Evolutionary conservation across 306 rosid genomes (phyloP).

Genomic region (Clitoria ternatea): DNA sequence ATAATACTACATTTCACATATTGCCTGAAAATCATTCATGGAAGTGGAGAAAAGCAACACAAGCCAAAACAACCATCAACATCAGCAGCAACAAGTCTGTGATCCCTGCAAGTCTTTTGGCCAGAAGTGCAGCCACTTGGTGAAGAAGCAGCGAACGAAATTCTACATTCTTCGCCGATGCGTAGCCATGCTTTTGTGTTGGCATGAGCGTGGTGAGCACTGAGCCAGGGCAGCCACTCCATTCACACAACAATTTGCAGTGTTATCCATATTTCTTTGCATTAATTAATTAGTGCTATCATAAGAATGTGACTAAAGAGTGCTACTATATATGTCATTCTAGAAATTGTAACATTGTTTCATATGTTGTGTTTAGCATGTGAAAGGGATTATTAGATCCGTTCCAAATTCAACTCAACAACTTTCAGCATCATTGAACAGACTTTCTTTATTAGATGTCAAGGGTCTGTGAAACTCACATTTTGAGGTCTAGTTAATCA

Average conservation of each 20-base stretch:
- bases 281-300: background rate
- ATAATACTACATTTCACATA: background rate
- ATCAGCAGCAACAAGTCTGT: constrained; percentile 32
- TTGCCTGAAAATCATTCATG: constrained; percentile 35
- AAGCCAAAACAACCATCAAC: constrained; percentile 19
- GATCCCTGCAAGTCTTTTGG: constrained; percentile 61
- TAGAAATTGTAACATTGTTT: constrained; percentile 7
- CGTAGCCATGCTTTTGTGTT: constrained; percentile 29
- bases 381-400: constrained; percentile 21
- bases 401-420: too few species aligned
- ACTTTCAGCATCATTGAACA: background rate
- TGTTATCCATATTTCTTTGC: background rate
- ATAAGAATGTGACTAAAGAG: constrained; percentile 14
- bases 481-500: background rate
- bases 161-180: constrained; percentile 37
- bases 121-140: constrained; percentile 53
- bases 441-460: constrained; percentile 12
- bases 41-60: constrained; percentile 41
- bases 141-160: constrained; percentile 31
- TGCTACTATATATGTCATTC: constrained; percentile 3
- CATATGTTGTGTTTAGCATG: background rate
- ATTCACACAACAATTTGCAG: background rate
- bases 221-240: constrained; percentile 3
- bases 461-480: constrained; percentile 2
- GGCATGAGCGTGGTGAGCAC: constrained; percentile 10